Base-by-base conservation (phyloP, 441 rosid species). In the Metrosideros polymorpha region DNA sequence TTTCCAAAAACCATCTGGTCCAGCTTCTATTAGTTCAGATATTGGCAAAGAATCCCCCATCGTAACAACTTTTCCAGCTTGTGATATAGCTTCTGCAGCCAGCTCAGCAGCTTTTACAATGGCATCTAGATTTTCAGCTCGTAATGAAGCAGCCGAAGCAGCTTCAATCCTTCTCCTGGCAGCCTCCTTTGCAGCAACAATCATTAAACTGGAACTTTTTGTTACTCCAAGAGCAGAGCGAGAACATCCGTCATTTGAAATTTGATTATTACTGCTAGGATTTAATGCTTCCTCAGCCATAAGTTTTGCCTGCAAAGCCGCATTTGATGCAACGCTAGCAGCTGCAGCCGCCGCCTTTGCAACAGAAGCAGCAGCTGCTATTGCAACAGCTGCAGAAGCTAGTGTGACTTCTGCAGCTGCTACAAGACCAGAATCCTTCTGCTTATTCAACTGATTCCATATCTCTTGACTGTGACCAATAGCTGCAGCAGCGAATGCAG, bases 301-400 rank as follows among this genome's bases (percentile, higher is more conserved):
- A 84, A 94, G 85, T 92, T 95, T 96, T 49, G 99, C 98, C 92
- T 97, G 99, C 88, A 98, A 88, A 71, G 99, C 99, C 87, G 99
- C 99, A 93, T 90, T 93, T 50, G 98, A 93, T 84, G 99, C 99
- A 66, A 98, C 96, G 90, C 91, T 95, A 84, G 99, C 99, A 76
- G 98, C 99, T 24, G 98, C 98, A 83, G 99, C 98, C 49, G 99
- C 99, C 25, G 99, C 99, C 91, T 93, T 97, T 57, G 99, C 99
- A 92, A 97, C 99, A 82, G 99, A 95, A 88, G 97, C 96, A 8
- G 99, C 99, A 30, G 98, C 96, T 66, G 98, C 94, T 85, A 94
- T 88, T 39, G 98, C 95, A 92, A 92, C 93, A 82, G 97, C 96
- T 83, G 99, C 98, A 39, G 95, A 94, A 86, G 96, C 93, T 90